These are phyloP conservation scores for Aspergillus costaricaensis DNA, from an alignment of 2,329 filamentous ascomycete species.

Conservation along the genomic window DNA sequence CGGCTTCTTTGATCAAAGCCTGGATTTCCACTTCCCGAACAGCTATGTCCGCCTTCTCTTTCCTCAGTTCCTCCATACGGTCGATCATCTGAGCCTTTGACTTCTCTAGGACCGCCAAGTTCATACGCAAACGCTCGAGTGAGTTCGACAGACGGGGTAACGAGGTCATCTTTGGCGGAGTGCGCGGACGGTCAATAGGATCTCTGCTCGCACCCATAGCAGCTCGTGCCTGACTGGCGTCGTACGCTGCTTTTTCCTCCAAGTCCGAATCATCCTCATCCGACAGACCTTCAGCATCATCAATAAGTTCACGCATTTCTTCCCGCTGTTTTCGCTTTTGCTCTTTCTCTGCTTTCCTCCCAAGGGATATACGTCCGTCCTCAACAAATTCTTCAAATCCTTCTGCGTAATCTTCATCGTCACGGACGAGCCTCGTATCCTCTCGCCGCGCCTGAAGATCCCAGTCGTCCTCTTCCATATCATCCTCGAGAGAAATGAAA, in stretches of 20 bases:
- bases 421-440: slow-evolving; percentile 73
- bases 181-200: slow-evolving; percentile 48
- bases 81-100: slow-evolving; percentile 62
- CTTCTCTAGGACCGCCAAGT: slow-evolving; percentile 64
- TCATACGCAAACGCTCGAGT: slow-evolving; percentile 63
- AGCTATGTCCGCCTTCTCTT: slow-evolving; percentile 68
- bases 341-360: slow-evolving; percentile 75
- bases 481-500: slow-evolving; percentile 46
- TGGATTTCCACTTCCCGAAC: slow-evolving; percentile 78
- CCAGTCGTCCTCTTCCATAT: slow-evolving; percentile 47
- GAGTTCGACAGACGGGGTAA: slow-evolving; percentile 72
- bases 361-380: slow-evolving; percentile 76
- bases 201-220: slow-evolving; percentile 65
- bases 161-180: slow-evolving; percentile 73
- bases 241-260: slow-evolving; percentile 75
- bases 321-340: slow-evolving; percentile 65
- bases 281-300: slow-evolving; percentile 69
- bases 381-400: slow-evolving; percentile 92
- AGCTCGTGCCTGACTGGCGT: slow-evolving; percentile 79
- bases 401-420: slow-evolving; percentile 91
- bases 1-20: slow-evolving; percentile 75
- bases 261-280: slow-evolving; percentile 66
- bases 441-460: slow-evolving; percentile 56
- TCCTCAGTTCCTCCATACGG: slow-evolving; percentile 66
- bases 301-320: slow-evolving; percentile 82